Conservation (phyloP, 176 grass and related monocot genomes). For the Oryza australiensis region DNA sequence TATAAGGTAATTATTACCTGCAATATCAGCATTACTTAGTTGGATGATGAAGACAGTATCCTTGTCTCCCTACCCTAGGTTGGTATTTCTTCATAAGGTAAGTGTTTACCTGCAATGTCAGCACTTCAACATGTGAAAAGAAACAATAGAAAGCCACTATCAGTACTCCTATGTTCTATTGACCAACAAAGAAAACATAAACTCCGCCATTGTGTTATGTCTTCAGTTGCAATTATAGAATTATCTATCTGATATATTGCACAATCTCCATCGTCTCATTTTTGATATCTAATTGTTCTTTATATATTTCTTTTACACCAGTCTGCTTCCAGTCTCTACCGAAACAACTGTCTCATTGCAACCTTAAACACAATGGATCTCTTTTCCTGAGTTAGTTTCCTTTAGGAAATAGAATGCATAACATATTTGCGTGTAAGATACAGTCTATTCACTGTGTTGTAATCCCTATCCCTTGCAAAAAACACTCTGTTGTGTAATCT, state of each 20-base stretch:
- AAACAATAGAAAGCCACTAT: not conserved
- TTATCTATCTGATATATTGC: not conserved
- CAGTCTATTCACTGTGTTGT: not conserved
- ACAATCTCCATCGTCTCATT: not conserved
- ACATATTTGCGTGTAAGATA: not conserved
- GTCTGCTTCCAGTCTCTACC: not conserved
- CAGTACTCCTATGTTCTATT: not conserved
- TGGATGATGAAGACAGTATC: too few species aligned
- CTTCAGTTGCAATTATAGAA: conserved; percentile 2
- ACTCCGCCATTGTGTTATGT: not conserved
- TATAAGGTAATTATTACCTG: not conserved
- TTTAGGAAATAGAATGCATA: not conserved
- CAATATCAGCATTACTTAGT: not conserved
- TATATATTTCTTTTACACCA: not conserved
- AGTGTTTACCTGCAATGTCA: not conserved
- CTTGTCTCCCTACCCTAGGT: not conserved
- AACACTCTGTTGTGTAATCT: not conserved
- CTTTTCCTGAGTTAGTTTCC: conserved; percentile 21
- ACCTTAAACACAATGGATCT: not conserved
- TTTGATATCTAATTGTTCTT: not conserved
- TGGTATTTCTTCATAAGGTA: not conserved
- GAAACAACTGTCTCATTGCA: not conserved
- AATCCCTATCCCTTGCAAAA: not conserved
- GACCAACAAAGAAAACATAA: not conserved
- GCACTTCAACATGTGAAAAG: not conserved